Conservation (phyloP, 192 early-diverging fungal species). For the Chytriomyces sp. region DNA sequence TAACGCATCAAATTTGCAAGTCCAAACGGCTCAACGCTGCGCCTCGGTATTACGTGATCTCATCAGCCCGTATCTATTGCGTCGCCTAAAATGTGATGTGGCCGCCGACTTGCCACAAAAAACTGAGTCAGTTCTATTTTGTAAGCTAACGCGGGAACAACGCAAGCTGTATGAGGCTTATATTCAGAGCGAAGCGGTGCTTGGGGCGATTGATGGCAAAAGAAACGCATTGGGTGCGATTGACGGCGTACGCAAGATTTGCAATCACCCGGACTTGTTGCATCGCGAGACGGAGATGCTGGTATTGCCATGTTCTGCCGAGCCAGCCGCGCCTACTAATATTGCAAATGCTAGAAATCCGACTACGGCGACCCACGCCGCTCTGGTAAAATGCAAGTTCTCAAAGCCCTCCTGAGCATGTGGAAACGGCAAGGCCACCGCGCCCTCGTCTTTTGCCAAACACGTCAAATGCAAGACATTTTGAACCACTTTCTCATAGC, state of each 20-base stretch:
- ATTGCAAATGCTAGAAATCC: slow-evolving; percentile 37
- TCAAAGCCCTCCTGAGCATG: slow-evolving; percentile 77
- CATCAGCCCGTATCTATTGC: slow-evolving; percentile 90
- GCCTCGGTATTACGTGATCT: slow-evolving; percentile 87
- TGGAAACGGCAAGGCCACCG: slow-evolving; percentile 86
- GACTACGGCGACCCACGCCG: slow-evolving; percentile 65
- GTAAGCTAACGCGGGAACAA: slow-evolving; percentile 78
- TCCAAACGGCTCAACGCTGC: slow-evolving; percentile 92
- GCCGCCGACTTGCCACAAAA: slow-evolving; percentile 88
- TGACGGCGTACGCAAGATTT: slow-evolving; percentile 92
- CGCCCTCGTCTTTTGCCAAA: slow-evolving; percentile 92
- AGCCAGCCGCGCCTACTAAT: neutral
- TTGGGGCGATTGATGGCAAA: slow-evolving; percentile 75
- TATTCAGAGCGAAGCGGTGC: slow-evolving; percentile 72
- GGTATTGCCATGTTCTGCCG: slow-evolving; percentile 1
- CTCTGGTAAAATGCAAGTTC: slow-evolving; percentile 91
- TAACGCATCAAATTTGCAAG: slow-evolving; percentile 85
- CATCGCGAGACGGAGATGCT: slow-evolving; percentile 23
- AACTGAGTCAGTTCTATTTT: slow-evolving; percentile 89
- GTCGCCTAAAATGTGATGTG: slow-evolving; percentile 91
- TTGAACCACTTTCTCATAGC: slow-evolving; percentile 71
- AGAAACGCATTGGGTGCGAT: slow-evolving; percentile 87
- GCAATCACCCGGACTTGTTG: slow-evolving; percentile 91
- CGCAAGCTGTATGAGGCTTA: slow-evolving; percentile 72
- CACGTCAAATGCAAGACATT: slow-evolving; percentile 94